Base-by-base conservation (phyloP, 2,329 filamentous ascomycete genomes). In the Cercospora beticola region DNA sequence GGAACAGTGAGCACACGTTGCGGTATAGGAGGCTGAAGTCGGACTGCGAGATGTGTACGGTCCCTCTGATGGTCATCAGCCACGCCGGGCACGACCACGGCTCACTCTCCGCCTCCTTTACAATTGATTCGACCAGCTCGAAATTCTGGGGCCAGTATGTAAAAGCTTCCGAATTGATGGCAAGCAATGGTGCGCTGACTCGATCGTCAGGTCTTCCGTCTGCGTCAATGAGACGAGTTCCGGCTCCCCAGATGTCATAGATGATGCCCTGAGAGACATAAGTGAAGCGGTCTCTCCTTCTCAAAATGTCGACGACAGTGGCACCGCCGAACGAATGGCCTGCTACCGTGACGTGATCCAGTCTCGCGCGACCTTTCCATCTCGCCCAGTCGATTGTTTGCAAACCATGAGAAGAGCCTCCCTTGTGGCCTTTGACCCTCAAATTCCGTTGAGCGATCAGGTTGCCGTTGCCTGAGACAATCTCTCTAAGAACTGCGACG, bases 91-190 rank as follows among this genome's bases (percentile, higher is more conserved):
- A 79, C 5, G 72, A 69, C 10, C 63, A 14, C 0, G 76, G 75
- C 43, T 69, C 72, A 2, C 62, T 86, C 81, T 28, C 84, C 83
- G 83, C 85, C 77, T 91, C 88, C 26, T 14, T 14, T 84, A 87
- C 86, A 16, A 91, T 80, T 0, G 82, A 80, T 70, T 85, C 82
- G 9, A 90, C 83, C 40, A 85, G 82, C 49, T 86, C 79, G 74
- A 89, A 89, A 69, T 90, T 91, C 2, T 83, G 81, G 23, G 86
- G 83, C 89, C 89, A 91, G 78, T 90, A 89, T 82, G 90, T 90
- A 79, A 91, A 91, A 0, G 88, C 89, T 77, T 91, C 89, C 5
- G 85, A 87, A 60, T 89, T 89, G 74, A 91, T 87, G 3, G 86
- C 86, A 5, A 91, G 81, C 7, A 91, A 74, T 5, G 89, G 89